Conservation (phyloP, 768 basidiomycete species). For the Coprinellus aureogranulatus region DNA sequence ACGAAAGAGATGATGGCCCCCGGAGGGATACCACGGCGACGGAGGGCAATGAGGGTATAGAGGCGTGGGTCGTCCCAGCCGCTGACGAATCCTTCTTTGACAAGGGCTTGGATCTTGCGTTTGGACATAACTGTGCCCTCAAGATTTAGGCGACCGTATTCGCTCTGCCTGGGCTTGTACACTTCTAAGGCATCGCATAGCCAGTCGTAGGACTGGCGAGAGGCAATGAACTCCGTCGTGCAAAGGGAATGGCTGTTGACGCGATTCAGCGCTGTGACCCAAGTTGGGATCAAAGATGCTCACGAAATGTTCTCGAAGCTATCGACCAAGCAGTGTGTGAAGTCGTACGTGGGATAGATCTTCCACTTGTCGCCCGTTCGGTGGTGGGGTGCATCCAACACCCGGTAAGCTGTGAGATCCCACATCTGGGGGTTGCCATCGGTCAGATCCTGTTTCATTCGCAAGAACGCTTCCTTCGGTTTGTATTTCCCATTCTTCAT, state of each 20-base stretch:
- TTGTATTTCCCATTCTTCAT: slow-evolving; percentile 91
- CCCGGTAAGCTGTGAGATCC: slow-evolving; percentile 96
- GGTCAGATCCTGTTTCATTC: slow-evolving; percentile 95
- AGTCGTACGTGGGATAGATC: slow-evolving; percentile 98
- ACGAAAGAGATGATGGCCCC: slow-evolving; percentile 94
- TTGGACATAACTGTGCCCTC: slow-evolving; percentile 97
- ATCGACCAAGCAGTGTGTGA: slow-evolving; percentile 96
- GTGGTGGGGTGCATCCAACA: slow-evolving; percentile 87
- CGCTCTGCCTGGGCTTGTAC: slow-evolving; percentile 96
- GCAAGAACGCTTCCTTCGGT: slow-evolving; percentile 87
- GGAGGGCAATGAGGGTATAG: slow-evolving; percentile 93
- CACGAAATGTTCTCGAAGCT: slow-evolving; percentile 99
- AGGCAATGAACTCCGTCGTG: slow-evolving; percentile 92
- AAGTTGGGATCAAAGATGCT: slow-evolving; percentile 30
- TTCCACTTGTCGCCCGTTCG: slow-evolving; percentile 92
- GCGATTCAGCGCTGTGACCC: background rate
- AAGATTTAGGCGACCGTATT: slow-evolving; percentile 89
- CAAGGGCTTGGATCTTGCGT: slow-evolving; percentile 87
- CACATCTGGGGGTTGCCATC: slow-evolving; percentile 99
- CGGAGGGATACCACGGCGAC: slow-evolving; percentile 94
- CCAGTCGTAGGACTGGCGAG: slow-evolving; percentile 98
- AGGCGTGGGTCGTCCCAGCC: slow-evolving; percentile 98
- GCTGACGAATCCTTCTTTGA: slow-evolving; percentile 76
- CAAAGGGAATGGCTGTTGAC: slow-evolving; percentile 90
- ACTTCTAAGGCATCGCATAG: slow-evolving; percentile 96